A percentile compares a stretch with the other conserved stretches of the same genome.
Evolutionary conservation across 441 rosid genomes (phyloP).

Genomic region (Geranium incanum): DNA sequence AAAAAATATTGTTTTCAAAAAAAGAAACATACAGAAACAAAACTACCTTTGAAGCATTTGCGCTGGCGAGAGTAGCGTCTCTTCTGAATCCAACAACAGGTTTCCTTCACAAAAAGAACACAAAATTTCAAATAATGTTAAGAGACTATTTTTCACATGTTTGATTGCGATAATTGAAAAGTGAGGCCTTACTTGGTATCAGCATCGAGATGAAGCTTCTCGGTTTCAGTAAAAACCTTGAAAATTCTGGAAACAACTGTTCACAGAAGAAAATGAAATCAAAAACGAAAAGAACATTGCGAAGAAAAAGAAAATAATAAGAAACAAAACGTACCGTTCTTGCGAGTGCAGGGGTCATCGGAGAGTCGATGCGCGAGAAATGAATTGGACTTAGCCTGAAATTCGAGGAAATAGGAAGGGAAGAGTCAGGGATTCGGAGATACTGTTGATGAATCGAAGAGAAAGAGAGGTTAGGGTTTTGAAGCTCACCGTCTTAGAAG

Average conservation of each 20-base stretch:
- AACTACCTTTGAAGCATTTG: slow-evolving; percentile 44
- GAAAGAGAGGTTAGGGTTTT: neutral
- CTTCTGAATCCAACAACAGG: slow-evolving; percentile 24
- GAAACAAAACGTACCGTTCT: slow-evolving; percentile 22
- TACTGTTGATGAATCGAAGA: neutral
- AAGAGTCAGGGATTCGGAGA: neutral
- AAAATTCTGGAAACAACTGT: slow-evolving; percentile 37
- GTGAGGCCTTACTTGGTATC: slow-evolving; percentile 31
- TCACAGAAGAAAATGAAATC: slow-evolving; percentile 12
- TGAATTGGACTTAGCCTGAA: slow-evolving; percentile 24
- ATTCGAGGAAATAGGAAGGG: slow-evolving; percentile 4
- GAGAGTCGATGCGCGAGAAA: slow-evolving; percentile 21
- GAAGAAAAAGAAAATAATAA: neutral
- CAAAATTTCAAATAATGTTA: neutral
- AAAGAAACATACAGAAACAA: slow-evolving; percentile 4
- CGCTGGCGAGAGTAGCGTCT: slow-evolving; percentile 23
- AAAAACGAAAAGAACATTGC: slow-evolving; percentile 2
- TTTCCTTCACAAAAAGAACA: slow-evolving; percentile 25
- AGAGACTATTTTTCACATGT: neutral
- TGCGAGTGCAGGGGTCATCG: slow-evolving; percentile 24
- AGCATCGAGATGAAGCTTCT: slow-evolving; percentile 29
- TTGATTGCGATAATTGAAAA: slow-evolving; percentile 6
- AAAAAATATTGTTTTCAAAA: neutral
- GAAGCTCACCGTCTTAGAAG: neutral
- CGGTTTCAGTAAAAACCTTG: slow-evolving; percentile 41